Conservation (phyloP, 148 eudicot genomes). For the Arbutus unedo region DNA sequence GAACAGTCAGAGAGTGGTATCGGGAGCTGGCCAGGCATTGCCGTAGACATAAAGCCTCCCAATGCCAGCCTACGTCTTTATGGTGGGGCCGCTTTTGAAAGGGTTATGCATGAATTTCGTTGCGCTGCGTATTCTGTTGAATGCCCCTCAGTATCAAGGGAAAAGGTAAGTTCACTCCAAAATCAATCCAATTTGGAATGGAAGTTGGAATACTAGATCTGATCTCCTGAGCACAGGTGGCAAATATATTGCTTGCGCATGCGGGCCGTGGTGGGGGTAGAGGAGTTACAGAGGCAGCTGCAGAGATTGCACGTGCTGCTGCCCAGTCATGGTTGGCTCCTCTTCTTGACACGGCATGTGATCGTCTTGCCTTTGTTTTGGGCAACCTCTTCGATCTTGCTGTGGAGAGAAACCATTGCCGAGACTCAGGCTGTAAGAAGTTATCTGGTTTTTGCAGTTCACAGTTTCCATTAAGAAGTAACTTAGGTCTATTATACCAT, state of each 20-base stretch:
- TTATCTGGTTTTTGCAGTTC: neutral
- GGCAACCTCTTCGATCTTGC: constrained; percentile 85
- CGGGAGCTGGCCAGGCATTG: constrained; percentile 95
- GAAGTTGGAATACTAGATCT: constrained; percentile 10
- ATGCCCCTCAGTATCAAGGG: constrained; percentile 91
- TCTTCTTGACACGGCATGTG: constrained; percentile 91
- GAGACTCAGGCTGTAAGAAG: constrained; percentile 57
- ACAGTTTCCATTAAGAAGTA: neutral
- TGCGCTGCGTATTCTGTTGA: constrained; percentile 95
- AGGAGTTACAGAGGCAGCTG: constrained; percentile 91
- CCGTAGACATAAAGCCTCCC: constrained; percentile 69
- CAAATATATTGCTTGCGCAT: constrained; percentile 94
- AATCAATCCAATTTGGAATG: constrained; percentile 6
- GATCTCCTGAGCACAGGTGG: constrained; percentile 51
- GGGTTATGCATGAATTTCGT: constrained; percentile 94
- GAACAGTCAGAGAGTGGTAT: constrained; percentile 82
- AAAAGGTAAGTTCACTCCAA: constrained; percentile 52
- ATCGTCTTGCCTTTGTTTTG: constrained; percentile 85
- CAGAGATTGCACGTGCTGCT: constrained; percentile 98
- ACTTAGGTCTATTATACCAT: neutral
- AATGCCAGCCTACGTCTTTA: constrained; percentile 82
- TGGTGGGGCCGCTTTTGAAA: constrained; percentile 98
- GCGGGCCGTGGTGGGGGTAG: constrained; percentile 91
- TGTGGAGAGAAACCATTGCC: constrained; percentile 60
- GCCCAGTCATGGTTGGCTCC: constrained; percentile 93